Evolutionary conservation across 2,329 filamentous ascomycete genomes (phyloP).

Genomic region (Cytospora chrysosperma): DNA sequence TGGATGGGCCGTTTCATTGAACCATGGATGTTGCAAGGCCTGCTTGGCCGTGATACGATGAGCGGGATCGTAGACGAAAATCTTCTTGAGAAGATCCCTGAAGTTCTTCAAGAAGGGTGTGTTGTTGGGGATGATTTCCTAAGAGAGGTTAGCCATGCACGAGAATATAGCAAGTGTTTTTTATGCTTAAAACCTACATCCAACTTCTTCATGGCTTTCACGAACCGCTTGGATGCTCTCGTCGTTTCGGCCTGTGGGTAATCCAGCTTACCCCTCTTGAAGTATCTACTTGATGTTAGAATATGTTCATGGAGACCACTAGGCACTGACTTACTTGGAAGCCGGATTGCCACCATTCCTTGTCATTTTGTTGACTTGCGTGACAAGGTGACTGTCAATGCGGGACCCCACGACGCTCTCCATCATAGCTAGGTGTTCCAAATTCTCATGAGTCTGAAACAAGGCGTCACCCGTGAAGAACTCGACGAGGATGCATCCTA

Average conservation of each 20-base stretch:
- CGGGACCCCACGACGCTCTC: slow-evolving; percentile 62
- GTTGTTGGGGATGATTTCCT: slow-evolving; percentile 65
- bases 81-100: slow-evolving; percentile 62
- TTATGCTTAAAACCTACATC: slow-evolving; percentile 45
- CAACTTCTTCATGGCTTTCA: slow-evolving; percentile 70
- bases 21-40: slow-evolving; percentile 67
- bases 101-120: slow-evolving; percentile 62
- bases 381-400: slow-evolving; percentile 59
- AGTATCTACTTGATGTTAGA: slow-evolving; percentile 53
- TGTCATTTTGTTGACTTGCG: slow-evolving; percentile 56
- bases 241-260: slow-evolving; percentile 65
- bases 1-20: slow-evolving; percentile 60
- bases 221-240: slow-evolving; percentile 63
- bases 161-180: background rate
- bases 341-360: slow-evolving; percentile 59
- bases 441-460: slow-evolving; percentile 71
- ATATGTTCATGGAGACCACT: background rate
- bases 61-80: slow-evolving; percentile 66
- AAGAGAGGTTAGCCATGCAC: slow-evolving; percentile 25
- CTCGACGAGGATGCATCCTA: slow-evolving; percentile 70
- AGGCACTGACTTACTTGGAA: slow-evolving; percentile 52
- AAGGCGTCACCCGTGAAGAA: slow-evolving; percentile 71
- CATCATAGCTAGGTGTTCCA: slow-evolving; percentile 76
- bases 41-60: slow-evolving; percentile 66
- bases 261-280: slow-evolving; percentile 64